Conservation (phyloP, 139 green algal species). For the Deuterostichococcus epilithicus region DNA sequence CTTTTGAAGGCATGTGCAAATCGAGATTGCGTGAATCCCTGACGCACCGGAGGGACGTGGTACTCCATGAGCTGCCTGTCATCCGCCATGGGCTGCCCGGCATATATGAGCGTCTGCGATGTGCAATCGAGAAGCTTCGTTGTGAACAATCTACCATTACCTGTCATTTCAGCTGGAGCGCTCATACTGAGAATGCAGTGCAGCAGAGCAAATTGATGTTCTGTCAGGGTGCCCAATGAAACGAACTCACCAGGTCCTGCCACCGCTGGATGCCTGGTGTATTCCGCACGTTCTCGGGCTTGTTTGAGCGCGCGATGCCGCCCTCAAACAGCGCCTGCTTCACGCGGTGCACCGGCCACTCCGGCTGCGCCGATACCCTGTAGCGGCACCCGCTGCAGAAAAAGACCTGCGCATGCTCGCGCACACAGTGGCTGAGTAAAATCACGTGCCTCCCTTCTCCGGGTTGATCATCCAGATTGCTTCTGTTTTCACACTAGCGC, state of each 20-base stretch:
- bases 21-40: not conserved
- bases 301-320: conserved; percentile 81
- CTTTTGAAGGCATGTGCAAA: not conserved
- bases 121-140: not conserved
- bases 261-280: conserved; percentile 73
- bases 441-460: too few species aligned
- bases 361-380: conserved; percentile 65
- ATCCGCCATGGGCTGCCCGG: conserved; percentile 73
- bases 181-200: not conserved
- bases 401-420: conserved; percentile 52
- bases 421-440: not conserved
- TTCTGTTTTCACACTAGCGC: not conserved
- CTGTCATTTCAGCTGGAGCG: too few species aligned
- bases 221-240: not conserved
- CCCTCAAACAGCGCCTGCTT: conserved; percentile 82
- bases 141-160: too few species aligned
- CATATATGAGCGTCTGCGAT: conserved; percentile 63
- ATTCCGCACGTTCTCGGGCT: conserved; percentile 53
- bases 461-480: not conserved
- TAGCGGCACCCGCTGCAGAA: conserved; percentile 90
- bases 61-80: conserved; percentile 64
- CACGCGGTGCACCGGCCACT: conserved; percentile 68
- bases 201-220: too few species aligned
- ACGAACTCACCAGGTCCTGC: conserved; percentile 65
- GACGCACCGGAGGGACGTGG: conserved; percentile 73